Conservation (phyloP, 257 asterid genomes). For the Ajuga chamaepitys region DNA sequence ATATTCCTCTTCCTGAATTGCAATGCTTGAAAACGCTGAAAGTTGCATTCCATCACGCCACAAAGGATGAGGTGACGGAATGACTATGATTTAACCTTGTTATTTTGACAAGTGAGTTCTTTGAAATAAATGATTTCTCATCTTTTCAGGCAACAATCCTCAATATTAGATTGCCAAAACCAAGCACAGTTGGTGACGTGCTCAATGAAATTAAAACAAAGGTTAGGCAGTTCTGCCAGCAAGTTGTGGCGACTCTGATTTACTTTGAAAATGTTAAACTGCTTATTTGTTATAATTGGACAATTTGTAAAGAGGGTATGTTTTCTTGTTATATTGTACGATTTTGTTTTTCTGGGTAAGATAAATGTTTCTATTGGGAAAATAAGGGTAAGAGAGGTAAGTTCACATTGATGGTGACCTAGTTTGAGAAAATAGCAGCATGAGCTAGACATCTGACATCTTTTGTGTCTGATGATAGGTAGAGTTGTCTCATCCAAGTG, state of each 20-base stretch:
- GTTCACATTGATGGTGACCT: conserved; percentile 3
- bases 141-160: conserved; percentile 63
- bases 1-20: conserved; percentile 94
- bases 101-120: not conserved
- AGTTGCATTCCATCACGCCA: conserved; percentile 90
- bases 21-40: conserved; percentile 89
- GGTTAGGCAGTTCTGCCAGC: conserved; percentile 35
- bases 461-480: conserved; percentile 31
- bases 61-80: conserved; percentile 78
- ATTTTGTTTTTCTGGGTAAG: too few species aligned
- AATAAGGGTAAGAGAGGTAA: too few species aligned
- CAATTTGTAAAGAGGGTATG: not conserved
- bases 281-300: not conserved
- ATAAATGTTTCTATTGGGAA: too few species aligned
- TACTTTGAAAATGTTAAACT: not conserved
- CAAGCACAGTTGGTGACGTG: conserved; percentile 92
- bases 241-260: conserved; percentile 6
- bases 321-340: too few species aligned
- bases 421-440: not conserved
- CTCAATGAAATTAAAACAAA: conserved; percentile 87
- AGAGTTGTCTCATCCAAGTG: conserved; percentile 55
- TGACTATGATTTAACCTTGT: conserved; percentile 1
- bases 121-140: not conserved
- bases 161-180: conserved; percentile 85
- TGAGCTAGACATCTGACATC: conserved; percentile 16